phyloP scores from a whole-genome alignment of 2,329 filamentous ascomycete species.

The Monosporascus sp. region DNA sequence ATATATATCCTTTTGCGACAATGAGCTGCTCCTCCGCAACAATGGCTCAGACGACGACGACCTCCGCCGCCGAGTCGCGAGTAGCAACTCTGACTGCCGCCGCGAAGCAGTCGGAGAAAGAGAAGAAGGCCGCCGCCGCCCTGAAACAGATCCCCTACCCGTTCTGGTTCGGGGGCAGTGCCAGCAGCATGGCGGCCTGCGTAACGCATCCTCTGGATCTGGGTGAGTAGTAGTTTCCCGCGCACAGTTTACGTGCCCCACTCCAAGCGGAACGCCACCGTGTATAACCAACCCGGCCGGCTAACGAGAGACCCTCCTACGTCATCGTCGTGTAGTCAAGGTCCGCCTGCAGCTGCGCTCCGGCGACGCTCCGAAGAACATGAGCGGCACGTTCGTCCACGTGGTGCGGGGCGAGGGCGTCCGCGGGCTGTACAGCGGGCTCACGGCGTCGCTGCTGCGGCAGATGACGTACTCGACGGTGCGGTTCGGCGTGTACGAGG shows the following conservation, averaged over 20 bases:
- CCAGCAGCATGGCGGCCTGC: slow-evolving; percentile 83
- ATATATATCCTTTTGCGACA: slow-evolving; percentile 10
- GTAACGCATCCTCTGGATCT: slow-evolving; percentile 93
- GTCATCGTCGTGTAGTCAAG: slow-evolving; percentile 42
- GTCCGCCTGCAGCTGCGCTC: slow-evolving; percentile 81
- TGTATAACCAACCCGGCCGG: no score
- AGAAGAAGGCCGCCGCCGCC: slow-evolving; percentile 38
- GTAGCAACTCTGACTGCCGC: not conserved
- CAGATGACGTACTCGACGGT: slow-evolving; percentile 96
- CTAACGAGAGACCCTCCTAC: not conserved
- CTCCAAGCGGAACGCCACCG: no score
- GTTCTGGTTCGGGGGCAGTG: slow-evolving; percentile 96
- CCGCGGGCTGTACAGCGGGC: slow-evolving; percentile 80
- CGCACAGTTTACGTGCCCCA: no score
- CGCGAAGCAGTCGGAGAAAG: slow-evolving; percentile 9
- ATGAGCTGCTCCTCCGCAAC: slow-evolving; percentile 23
- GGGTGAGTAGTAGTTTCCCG: slow-evolving; percentile 48
- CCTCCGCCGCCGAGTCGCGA: slow-evolving; percentile 15
- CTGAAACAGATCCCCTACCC: slow-evolving; percentile 52
- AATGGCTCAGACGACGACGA: slow-evolving; percentile 12
- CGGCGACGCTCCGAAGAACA: slow-evolving; percentile 69
- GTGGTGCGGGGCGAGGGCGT: slow-evolving; percentile 71
- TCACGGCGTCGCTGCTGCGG: slow-evolving; percentile 86
- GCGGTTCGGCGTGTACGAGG: slow-evolving; percentile 93
- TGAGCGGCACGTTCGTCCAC: slow-evolving; percentile 80